These are phyloP conservation scores for Pichia sp. DNA, from an alignment of 1,139 yeast species.

Conservation along the genomic window DNA sequence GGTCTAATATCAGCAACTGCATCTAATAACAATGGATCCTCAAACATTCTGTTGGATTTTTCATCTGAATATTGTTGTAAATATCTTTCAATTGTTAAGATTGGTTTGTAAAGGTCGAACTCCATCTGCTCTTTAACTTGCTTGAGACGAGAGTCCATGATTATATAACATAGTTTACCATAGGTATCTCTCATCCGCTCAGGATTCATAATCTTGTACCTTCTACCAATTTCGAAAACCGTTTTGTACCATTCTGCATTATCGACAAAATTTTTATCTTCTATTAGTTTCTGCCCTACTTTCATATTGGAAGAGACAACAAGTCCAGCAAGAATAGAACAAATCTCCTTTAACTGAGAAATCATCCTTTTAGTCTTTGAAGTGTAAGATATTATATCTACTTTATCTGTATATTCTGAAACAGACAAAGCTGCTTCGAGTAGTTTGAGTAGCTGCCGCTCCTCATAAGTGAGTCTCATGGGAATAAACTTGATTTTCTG, in stretches of 20 bases:
- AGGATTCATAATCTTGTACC: slow-evolving; percentile 75
- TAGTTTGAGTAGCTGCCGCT: slow-evolving; percentile 54
- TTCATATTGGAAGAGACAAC: slow-evolving; percentile 68
- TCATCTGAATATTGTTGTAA: slow-evolving; percentile 33
- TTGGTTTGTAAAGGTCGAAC: slow-evolving; percentile 63
- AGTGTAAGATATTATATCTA: slow-evolving; percentile 55
- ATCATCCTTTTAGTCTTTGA: slow-evolving; percentile 62
- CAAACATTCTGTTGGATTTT: slow-evolving; percentile 34
- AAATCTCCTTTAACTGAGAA: slow-evolving; percentile 60
- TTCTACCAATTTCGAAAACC: slow-evolving; percentile 65
- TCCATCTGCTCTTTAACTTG: slow-evolving; percentile 62
- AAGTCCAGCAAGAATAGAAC: slow-evolving; percentile 65
- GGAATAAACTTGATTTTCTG: slow-evolving; percentile 53
- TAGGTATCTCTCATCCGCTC: slow-evolving; percentile 67
- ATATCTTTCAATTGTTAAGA: slow-evolving; percentile 49
- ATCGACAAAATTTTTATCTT: slow-evolving; percentile 54
- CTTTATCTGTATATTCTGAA: slow-evolving; percentile 67
- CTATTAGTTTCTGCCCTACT: slow-evolving; percentile 52
- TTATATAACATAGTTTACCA: slow-evolving; percentile 71
- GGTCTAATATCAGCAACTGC: slow-evolving; percentile 63
- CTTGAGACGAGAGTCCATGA: slow-evolving; percentile 69
- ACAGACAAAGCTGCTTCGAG: slow-evolving; percentile 65
- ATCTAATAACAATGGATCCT: slow-evolving; percentile 47
- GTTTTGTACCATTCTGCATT: slow-evolving; percentile 63
- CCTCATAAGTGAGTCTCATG: slow-evolving; percentile 54